phyloP scores from a whole-genome alignment of 2,329 filamentous ascomycete genomes.

The Alternaria rosae region DNA sequence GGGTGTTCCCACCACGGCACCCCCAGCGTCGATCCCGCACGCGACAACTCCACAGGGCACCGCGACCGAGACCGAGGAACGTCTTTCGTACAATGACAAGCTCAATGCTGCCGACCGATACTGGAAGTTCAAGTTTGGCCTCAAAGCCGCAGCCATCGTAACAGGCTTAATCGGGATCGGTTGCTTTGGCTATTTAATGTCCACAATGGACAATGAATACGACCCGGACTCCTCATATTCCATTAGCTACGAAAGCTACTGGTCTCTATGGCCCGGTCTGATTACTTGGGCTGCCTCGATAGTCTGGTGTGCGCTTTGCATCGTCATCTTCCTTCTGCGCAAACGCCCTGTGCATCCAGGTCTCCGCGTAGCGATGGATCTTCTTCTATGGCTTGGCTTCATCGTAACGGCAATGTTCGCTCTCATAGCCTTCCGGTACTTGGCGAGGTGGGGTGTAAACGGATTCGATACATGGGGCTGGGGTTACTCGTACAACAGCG shows the following conservation, averaged over 20 bases:
- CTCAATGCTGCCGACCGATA: conserved; percentile 38
- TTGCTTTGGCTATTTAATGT: conserved; percentile 36
- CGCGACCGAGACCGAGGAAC: conserved; percentile 13
- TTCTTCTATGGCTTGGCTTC: conserved; percentile 47
- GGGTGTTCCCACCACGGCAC: conserved; percentile 3
- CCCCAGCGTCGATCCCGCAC: conserved; percentile 2
- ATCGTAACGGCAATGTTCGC: conserved; percentile 39
- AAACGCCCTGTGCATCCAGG: conserved; percentile 45
- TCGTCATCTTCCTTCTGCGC: conserved; percentile 35
- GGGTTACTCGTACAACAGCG: conserved; percentile 1
- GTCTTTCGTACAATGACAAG: conserved; percentile 29
- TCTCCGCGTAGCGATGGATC: conserved; percentile 43
- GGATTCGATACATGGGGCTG: conserved; percentile 18
- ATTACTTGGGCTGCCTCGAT: conserved; percentile 42
- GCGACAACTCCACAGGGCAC: conserved; percentile 3
- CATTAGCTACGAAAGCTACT: conserved; percentile 19
- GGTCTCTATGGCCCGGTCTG: conserved; percentile 29
- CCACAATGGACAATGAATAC: neutral
- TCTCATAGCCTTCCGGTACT: conserved; percentile 18
- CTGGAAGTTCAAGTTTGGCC: conserved; percentile 43
- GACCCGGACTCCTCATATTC: conserved; percentile 13
- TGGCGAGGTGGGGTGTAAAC: conserved; percentile 28
- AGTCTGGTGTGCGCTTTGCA: conserved; percentile 40
- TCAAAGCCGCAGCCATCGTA: conserved; percentile 32
- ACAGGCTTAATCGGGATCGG: conserved; percentile 43